These are phyloP conservation scores for Yamadazyma triangularis DNA, from an alignment of 1,139 yeast species.

Conservation along the genomic window DNA sequence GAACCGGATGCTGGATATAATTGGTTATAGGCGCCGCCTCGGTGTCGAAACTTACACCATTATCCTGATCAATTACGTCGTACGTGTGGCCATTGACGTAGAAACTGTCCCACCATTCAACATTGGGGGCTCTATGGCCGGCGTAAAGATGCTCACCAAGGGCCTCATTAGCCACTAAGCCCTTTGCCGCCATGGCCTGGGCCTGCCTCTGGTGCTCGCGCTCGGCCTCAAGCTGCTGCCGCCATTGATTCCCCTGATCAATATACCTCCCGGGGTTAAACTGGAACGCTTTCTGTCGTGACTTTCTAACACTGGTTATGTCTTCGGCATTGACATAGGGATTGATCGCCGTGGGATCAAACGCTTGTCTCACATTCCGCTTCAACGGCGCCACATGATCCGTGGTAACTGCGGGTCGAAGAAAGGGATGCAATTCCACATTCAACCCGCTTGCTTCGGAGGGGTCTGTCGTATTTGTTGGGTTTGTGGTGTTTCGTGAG, in stretches of 20 bases:
- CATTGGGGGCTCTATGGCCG: constrained; percentile 47
- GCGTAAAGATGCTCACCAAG: constrained; percentile 51
- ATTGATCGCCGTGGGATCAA: constrained; percentile 41
- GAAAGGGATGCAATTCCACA: constrained; percentile 58
- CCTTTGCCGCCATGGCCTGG: constrained; percentile 27
- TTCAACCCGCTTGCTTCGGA: no score
- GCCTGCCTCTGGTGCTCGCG: constrained; percentile 25
- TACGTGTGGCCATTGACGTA: constrained; percentile 30
- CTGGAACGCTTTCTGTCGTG: constrained; percentile 31
- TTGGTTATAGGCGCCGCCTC: constrained; percentile 50
- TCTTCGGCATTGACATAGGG: constrained; percentile 54
- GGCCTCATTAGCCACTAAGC: constrained; percentile 43
- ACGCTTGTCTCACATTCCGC: constrained; percentile 28
- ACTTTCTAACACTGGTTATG: constrained; percentile 14
- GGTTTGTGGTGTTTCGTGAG: no score
- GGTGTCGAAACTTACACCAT: constrained; percentile 24
- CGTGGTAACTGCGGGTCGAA: constrained; percentile 28
- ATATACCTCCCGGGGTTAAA: constrained; percentile 65
- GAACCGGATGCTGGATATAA: constrained; percentile 80
- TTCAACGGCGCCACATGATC: constrained; percentile 26
- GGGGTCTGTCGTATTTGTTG: no score
- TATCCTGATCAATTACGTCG: constrained; percentile 16
- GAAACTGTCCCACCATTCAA: constrained; percentile 85
- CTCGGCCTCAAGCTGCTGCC: constrained; percentile 29
- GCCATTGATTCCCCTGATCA: constrained; percentile 47